These are phyloP conservation scores for Mycena sanguinolenta DNA, from an alignment of 768 basidiomycete species.

Conservation along the genomic window DNA sequence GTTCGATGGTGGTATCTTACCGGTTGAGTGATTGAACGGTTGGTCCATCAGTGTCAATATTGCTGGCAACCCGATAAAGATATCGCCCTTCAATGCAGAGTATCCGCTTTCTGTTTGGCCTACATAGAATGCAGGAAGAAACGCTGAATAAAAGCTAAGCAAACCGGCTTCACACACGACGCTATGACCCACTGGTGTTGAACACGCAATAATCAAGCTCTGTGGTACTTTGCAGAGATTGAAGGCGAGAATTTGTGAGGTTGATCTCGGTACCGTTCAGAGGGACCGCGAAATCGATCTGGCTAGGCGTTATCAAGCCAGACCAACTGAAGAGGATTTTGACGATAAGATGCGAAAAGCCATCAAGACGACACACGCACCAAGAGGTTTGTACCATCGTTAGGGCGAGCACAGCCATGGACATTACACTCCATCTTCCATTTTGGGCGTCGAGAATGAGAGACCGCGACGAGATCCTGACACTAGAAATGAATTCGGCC, in stretches of 20 bases:
- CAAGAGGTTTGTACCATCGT: conserved; percentile 6
- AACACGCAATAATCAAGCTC: background rate
- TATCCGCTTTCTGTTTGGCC: conserved; percentile 20
- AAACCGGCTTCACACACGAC: background rate
- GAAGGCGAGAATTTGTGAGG: background rate
- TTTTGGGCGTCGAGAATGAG: conserved; percentile 3
- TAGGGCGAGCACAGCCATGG: background rate
- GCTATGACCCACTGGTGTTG: background rate
- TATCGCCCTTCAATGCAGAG: background rate
- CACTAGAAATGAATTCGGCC: background rate
- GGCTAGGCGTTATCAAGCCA: background rate
- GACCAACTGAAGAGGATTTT: background rate
- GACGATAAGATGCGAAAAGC: background rate
- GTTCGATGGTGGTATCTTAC: background rate
- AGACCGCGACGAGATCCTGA: conserved; percentile 11
- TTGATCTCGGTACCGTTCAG: background rate
- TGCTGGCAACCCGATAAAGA: background rate
- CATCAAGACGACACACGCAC: background rate
- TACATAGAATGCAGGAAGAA: background rate
- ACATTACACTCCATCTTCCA: background rate
- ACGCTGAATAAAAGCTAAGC: background rate
- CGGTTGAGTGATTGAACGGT: background rate
- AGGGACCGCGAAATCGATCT: background rate
- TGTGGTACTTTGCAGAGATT: background rate
- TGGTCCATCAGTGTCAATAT: background rate